Base-by-base conservation (phyloP, 192 early-diverging fungal species). In the Coemansia sp. region DNA sequence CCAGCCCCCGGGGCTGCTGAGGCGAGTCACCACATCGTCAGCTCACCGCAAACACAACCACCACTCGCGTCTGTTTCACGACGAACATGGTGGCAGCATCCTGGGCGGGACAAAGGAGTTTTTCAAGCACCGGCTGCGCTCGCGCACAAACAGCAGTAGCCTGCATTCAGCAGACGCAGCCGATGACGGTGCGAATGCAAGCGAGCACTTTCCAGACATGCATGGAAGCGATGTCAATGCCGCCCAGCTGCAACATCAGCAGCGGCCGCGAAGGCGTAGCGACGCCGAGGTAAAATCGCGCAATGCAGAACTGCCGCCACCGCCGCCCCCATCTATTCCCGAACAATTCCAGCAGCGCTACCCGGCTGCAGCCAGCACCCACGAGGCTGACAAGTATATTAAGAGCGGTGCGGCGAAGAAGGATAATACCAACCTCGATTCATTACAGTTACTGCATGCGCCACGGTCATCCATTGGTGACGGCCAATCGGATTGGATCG, bases 51-150 rank as follows among this genome's bases (percentile, higher is more conserved):
- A 67, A 58, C 44, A 52, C 48, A 50, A 18, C 30, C 51, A 53
- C 28, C 51, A 46, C 12, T n/a, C 38, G 12, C 50, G 42, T 2
- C 32, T 60, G 2, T 19, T 44, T 21, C 5, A 23, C 10, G 74
- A 64, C 2, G 19, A 56, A 10, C 47, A 48, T 3, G 59, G 48
- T 3, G 59, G 48, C 52, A 27, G 62, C 12, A 56, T 71, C 4
- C 50, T 78, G 19, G 75, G 75, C 42, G 75, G 75, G 43, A 78
- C 75, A 4, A 51, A 61, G 3, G 75, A 69, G 18, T 78, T 71
- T 30, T 67, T 78, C 35, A 71, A 65, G 60, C 69, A 67, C 23
- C 56, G 65, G 29, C 51, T 78, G 31, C 69, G 75, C 14, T 32
- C 75, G 8, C 75, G 75, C 22, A 71, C 69, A 25, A 61, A 67